phyloP scores from a whole-genome alignment of 176 grass and related monocot species.

The Carex parvula region DNA sequence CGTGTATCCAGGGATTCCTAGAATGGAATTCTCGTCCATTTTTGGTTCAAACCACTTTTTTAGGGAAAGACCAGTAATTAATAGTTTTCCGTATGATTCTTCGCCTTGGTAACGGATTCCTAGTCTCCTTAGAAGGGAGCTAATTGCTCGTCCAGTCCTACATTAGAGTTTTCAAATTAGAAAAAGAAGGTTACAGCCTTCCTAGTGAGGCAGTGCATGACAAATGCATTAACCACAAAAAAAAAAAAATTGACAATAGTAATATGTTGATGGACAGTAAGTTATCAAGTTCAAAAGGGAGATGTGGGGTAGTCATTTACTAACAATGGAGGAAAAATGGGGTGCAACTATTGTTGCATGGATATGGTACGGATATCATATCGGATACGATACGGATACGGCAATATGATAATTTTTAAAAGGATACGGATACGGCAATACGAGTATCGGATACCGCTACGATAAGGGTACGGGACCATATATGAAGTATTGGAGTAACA shows the following conservation, averaged over 20 bases:
- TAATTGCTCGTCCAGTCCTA: constrained; percentile 83
- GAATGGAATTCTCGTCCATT: constrained; percentile 37
- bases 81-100: constrained; percentile 76
- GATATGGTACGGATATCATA: too few relatives aligned
- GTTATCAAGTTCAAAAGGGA: neutral
- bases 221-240: too few relatives aligned
- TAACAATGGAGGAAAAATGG: neutral
- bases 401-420: too few relatives aligned
- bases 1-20: constrained; percentile 28
- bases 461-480: too few relatives aligned
- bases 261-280: neutral
- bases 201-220: too few relatives aligned
- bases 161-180: constrained; percentile 8
- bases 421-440: too few relatives aligned
- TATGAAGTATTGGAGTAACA: too few relatives aligned
- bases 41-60: constrained; percentile 90
- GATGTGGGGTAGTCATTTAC: neutral
- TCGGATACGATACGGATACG: too few relatives aligned
- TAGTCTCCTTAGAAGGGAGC: constrained; percentile 78
- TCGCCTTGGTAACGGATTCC: constrained; percentile 83
- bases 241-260: neutral
- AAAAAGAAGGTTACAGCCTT: neutral
- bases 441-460: too few relatives aligned
- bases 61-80: constrained; percentile 73
- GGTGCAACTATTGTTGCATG: neutral